phyloP scores from a whole-genome alignment of 805 yeast species.

The Yamadazyma laniorum region DNA sequence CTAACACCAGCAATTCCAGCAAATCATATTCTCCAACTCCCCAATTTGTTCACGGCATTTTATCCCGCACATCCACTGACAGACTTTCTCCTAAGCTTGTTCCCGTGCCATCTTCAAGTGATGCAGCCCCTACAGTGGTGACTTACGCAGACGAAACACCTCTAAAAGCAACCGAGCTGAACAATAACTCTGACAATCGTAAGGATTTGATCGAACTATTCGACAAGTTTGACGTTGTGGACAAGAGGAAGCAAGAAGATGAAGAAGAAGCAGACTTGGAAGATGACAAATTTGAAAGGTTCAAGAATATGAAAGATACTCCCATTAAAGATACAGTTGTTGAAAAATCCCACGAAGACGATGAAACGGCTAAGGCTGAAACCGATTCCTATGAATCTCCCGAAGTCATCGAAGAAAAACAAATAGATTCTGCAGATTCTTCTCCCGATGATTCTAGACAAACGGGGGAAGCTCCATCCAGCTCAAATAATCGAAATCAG shows the following conservation, averaged over 20 bases:
- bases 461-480: background rate
- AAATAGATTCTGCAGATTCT: background rate
- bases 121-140: conserved; percentile 22
- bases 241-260: background rate
- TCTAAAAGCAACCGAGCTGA: background rate
- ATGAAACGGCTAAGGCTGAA: too few relatives aligned
- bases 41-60: conserved; percentile 19
- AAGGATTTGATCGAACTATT: conserved; percentile 32
- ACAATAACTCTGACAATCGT: conserved; percentile 2
- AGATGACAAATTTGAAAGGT: conserved; percentile 14
- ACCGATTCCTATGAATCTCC: too few relatives aligned
- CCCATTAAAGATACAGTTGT: background rate
- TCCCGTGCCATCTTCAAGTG: conserved; percentile 13
- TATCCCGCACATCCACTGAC: conserved; percentile 12
- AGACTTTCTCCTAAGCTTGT: conserved; percentile 12
- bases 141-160: conserved; percentile 16
- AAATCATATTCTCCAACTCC: conserved; percentile 9
- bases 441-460: background rate
- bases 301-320: background rate
- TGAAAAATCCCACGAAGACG: background rate
- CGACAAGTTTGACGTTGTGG: conserved; percentile 32
- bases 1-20: conserved; percentile 1
- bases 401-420: conserved; percentile 7
- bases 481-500: background rate
- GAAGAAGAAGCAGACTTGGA: conserved; percentile 7